phyloP scores from a whole-genome alignment of 2,329 filamentous ascomycete genomes.

The Neopestalotiopsis clavispora region DNA sequence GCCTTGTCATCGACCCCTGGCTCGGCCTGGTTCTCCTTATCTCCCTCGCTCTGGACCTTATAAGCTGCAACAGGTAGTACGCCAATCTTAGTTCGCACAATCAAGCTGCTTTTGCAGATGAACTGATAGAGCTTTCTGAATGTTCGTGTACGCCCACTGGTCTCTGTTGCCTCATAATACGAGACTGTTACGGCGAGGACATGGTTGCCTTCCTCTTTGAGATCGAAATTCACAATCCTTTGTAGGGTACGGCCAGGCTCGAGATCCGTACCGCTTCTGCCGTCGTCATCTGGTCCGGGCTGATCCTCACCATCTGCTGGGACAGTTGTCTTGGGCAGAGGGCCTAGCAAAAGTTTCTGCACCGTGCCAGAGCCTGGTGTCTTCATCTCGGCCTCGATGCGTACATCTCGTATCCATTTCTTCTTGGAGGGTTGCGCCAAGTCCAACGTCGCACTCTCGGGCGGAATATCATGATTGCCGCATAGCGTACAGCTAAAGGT shows the following conservation, averaged over 20 bases:
- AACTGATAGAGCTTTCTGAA: constrained; percentile 98
- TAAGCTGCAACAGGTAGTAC: constrained; percentile 53
- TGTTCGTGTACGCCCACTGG: constrained; percentile 74
- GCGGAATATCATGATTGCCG: constrained; percentile 81
- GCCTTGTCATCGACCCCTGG: constrained; percentile 32
- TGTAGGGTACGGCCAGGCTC: constrained; percentile 73
- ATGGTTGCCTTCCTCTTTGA: constrained; percentile 94
- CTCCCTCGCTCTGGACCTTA: background rate
- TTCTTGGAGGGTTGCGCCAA: constrained; percentile 34
- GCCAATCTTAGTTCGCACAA: constrained; percentile 88
- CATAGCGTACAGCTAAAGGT: constrained; percentile 93
- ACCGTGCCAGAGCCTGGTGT: constrained; percentile 70
- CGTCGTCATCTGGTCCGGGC: constrained; percentile 15
- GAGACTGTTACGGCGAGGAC: constrained; percentile 92
- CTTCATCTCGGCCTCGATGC: constrained; percentile 93
- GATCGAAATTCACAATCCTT: constrained; percentile 80
- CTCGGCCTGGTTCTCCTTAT: constrained; percentile 11
- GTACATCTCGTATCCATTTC: constrained; percentile 71
- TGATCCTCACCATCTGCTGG: constrained; percentile 26
- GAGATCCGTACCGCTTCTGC: constrained; percentile 51
- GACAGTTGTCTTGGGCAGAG: constrained; percentile 14
- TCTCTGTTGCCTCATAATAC: constrained; percentile 85
- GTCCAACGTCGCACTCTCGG: constrained; percentile 23
- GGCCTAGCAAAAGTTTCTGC: constrained; percentile 68
- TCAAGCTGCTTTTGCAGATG: constrained; percentile 85